Base-by-base conservation (phyloP, 768 basidiomycete species). In the Sporobolomyces phaffii region DNA sequence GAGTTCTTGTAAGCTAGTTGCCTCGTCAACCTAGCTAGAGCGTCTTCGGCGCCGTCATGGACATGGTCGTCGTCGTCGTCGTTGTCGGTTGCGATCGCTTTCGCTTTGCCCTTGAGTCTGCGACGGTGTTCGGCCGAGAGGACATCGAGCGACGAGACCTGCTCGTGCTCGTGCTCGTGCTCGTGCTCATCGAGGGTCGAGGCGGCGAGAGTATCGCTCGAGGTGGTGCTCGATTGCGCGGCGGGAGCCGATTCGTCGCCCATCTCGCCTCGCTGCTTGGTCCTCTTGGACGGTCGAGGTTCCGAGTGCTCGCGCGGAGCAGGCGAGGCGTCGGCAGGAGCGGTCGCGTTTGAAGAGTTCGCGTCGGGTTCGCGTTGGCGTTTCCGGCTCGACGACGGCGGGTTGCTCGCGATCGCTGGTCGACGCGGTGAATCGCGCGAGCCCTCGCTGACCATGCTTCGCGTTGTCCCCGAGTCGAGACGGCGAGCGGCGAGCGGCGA, bases 101-200 rank as follows among this genome's bases (percentile, higher is more conserved):
- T 65, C 20, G 54, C 64, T 47, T 72, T 72, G 26, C 70, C 70
- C 43, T 72, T 72, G 17, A 29, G 28, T 15, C 10, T 15, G 26
- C 60, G 45, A 20, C 70, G 33, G 34, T 65, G 29, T 38, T 65
- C 70, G 0, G 64, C 29, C 26, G 60, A 38, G 28, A 67, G 34
- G 4, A 5, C n/a, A 28, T 66, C 64, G 13, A 71, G 52, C n/a
- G 33, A 2, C 9, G 54, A 43, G 31, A 22, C 14, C 24, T 18
- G 9, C 40, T 57, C 54, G 40, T 9, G 5, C 38, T 3, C 40
- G 10, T 48, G 41, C 54, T 5, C 18, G 40, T 28, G 18, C 22
- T 18, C 22, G 18, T 6, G 7, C 14, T 24, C 43, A 15, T 31
- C 22, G 50, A 18, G 22, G 20, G 38, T 31, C 11, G 54, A 28